phyloP scores from a whole-genome alignment of 2,329 filamentous ascomycete species.

The Aspergillus aculeatinus region DNA sequence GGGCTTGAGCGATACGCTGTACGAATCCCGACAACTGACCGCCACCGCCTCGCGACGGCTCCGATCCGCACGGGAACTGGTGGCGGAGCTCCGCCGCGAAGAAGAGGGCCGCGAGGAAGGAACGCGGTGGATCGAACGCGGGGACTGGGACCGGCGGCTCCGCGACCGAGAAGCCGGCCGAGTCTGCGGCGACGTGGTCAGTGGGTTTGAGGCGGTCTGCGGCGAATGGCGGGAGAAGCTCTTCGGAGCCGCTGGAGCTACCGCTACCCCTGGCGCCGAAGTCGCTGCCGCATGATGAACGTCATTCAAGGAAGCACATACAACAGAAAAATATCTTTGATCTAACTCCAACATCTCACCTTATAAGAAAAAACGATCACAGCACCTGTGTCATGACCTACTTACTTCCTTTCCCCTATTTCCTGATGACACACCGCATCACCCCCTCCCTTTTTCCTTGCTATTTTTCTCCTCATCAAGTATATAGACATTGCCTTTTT shows the following conservation, averaged over 20 bases:
- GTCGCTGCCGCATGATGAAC: slow-evolving; percentile 31
- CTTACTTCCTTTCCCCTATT: too few relatives aligned
- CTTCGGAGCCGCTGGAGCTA: slow-evolving; percentile 47
- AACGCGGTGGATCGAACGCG: slow-evolving; percentile 74
- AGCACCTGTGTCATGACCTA: too few relatives aligned
- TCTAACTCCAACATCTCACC: too few relatives aligned
- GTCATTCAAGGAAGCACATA: not conserved
- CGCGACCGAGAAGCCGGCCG: slow-evolving; percentile 75
- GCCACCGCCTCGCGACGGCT: slow-evolving; percentile 76
- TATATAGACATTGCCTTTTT: slow-evolving; percentile 11
- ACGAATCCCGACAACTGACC: slow-evolving; percentile 89
- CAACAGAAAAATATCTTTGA: too few relatives aligned
- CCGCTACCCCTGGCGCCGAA: slow-evolving; percentile 27
- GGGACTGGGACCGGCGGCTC: slow-evolving; percentile 78
- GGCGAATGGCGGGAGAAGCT: slow-evolving; percentile 77
- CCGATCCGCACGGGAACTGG: slow-evolving; percentile 77
- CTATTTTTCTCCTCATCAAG: slow-evolving; percentile 2
- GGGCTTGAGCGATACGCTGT: slow-evolving; percentile 83
- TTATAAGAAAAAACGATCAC: too few relatives aligned
- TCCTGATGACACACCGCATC: not conserved
- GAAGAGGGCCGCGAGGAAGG: slow-evolving; percentile 80
- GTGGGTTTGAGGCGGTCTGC: slow-evolving; percentile 89
- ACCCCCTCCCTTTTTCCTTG: not conserved
- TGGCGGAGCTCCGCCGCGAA: slow-evolving; percentile 80
- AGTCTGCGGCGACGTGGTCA: slow-evolving; percentile 83